A percentile compares a stretch with the other conserved stretches of the same genome.
Conservation (phyloP, 2,329 filamentous ascomycete species). For the Apiospora koreana region DNA sequence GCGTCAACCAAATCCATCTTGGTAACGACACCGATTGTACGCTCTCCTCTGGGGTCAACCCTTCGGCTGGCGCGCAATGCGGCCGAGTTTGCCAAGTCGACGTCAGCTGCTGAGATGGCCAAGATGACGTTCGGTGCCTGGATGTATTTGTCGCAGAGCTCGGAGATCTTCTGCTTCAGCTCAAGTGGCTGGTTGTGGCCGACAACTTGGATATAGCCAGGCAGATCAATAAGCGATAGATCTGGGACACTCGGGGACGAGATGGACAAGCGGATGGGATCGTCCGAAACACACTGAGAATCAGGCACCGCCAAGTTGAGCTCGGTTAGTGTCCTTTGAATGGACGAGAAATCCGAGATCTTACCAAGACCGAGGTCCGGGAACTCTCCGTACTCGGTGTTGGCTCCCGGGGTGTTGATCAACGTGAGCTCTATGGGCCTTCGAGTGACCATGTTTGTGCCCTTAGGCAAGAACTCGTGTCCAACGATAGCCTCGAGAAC, state of each 20-base stretch:
- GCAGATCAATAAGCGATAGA: slow-evolving; percentile 91
- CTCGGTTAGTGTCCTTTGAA: slow-evolving; percentile 92
- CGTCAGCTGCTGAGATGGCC: slow-evolving; percentile 95
- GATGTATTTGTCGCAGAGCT: slow-evolving; percentile 98
- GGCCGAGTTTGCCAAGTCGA: slow-evolving; percentile 95
- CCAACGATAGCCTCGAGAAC: slow-evolving; percentile 96
- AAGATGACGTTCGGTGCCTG: slow-evolving; percentile 94
- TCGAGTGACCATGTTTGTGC: slow-evolving; percentile 97
- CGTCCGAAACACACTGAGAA: slow-evolving; percentile 89
- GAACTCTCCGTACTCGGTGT: slow-evolving; percentile 93
- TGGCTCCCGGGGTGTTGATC: slow-evolving; percentile 87
- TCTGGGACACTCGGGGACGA: slow-evolving; percentile 96
- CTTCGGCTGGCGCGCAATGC: slow-evolving; percentile 85
- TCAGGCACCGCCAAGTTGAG: slow-evolving; percentile 92
- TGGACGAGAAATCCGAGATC: slow-evolving; percentile 87
- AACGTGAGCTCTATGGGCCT: slow-evolving; percentile 94
- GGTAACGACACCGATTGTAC: slow-evolving; percentile 97
- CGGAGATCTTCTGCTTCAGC: slow-evolving; percentile 92
- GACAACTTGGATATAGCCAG: slow-evolving; percentile 95
- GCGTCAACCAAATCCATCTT: slow-evolving; percentile 98
- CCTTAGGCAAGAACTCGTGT: slow-evolving; percentile 96
- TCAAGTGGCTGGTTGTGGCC: slow-evolving; percentile 88
- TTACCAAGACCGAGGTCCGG: slow-evolving; percentile 87
- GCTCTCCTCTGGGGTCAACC: slow-evolving; percentile 90
- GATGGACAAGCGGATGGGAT: slow-evolving; percentile 93